Evolutionary conservation across 1,139 yeast genomes (phyloP).

Genomic region (Debaryomyces coudertii): DNA sequence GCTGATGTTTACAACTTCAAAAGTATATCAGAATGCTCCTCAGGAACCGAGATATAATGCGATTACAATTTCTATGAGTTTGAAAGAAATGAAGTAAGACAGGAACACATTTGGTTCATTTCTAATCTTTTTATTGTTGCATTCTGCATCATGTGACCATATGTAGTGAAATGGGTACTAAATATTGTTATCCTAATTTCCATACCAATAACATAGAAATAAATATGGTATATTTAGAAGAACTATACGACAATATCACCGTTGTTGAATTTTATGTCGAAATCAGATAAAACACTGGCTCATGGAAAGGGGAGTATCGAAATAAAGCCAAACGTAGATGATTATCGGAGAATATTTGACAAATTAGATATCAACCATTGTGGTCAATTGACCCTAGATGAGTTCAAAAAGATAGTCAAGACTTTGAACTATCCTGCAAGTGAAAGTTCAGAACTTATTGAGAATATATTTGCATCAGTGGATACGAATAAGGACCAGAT

Average conservation of each 20-base stretch:
- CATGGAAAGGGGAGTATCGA: background rate
- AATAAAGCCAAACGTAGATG: constrained; percentile 11
- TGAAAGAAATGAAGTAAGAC: no score
- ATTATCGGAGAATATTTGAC: constrained; percentile 40
- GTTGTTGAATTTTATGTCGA: background rate
- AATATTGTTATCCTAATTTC: background rate
- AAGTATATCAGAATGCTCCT: no score
- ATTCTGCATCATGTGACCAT: background rate
- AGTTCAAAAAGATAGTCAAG: constrained; percentile 57
- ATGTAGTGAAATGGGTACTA: background rate
- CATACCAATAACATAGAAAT: background rate
- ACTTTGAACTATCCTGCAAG: constrained; percentile 66
- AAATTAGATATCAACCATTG: constrained; percentile 54
- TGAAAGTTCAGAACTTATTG: constrained; percentile 62
- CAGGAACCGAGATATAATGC: no score
- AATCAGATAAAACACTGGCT: background rate
- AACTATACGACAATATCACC: background rate
- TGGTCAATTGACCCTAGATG: constrained; percentile 60
- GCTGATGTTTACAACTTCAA: background rate
- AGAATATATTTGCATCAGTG: constrained; percentile 56
- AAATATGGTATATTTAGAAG: background rate
- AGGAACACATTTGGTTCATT: background rate
- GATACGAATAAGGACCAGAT: constrained; percentile 59
- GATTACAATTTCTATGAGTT: no score
- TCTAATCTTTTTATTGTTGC: background rate